Base-by-base conservation (phyloP, 1,139 yeast species). In the Diutina scorzettiae region DNA sequence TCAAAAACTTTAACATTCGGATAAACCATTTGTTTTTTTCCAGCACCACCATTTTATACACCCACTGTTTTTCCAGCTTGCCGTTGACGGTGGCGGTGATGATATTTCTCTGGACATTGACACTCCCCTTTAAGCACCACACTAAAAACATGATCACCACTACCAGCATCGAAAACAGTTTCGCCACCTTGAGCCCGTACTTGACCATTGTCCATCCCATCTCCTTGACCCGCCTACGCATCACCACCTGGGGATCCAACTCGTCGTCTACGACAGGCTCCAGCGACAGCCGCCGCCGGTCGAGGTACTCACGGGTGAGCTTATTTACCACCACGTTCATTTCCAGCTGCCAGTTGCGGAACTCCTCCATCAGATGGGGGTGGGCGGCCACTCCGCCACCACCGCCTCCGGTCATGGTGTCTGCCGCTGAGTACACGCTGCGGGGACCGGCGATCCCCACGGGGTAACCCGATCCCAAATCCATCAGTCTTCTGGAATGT, bases 21-120 rank as follows among this genome's bases (percentile, higher is more conserved):
- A 69, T 59, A 43, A 69, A 68, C 73, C 73, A 69, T 52, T 64
- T 68, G 50, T 69, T 67, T 47, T 68, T 71, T 46, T 64, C 61
- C 47, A 66, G 65, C 44, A 69, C 55, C 19, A 66, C 57, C 72
- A 69, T 67, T 47, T 66, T 67, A 45, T 69, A 64, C 12, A 69
- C 58, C 51, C 68, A 61, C 48, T 69, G 73, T 47, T 64, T 65
- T 41, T 51, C 55, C 25, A 49, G 47, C 42, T 48, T 51, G 21
- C 50, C 47, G 21, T 50, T 53, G 7, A 51, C 53, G 4, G 47
- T 44, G 43, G 58, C 62, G 41, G 53, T 62, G 16, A 68, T 67
- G n/a, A 67, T 45, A 1, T 73, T 65, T 47, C 63, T 56, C 47
- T 64, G 48, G 12, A 69, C 73, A 32, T 58, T 47, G 5, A 69